A percentile compares a stretch with the other conserved stretches of the same genome.
phyloP scores from a whole-genome alignment of 805 yeast species.

The Candida ipomoeae region DNA sequence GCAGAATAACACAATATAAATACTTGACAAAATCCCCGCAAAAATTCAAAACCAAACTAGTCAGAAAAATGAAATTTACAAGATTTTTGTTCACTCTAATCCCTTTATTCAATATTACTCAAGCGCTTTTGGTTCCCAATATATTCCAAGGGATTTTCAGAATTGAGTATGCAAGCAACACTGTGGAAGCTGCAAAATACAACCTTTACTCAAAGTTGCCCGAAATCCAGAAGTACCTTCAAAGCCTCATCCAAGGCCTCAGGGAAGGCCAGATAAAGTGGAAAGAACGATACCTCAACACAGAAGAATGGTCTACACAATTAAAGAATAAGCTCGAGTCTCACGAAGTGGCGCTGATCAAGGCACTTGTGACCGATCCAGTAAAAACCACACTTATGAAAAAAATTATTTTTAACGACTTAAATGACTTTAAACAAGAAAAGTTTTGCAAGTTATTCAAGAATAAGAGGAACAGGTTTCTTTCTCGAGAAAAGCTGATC shows the following conservation, averaged over 20 bases:
- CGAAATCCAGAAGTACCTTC: not conserved
- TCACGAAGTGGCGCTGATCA: not conserved
- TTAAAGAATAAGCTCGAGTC: not conserved
- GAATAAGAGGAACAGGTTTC: not conserved
- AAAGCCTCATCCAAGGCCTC: not conserved
- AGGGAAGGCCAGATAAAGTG: not conserved
- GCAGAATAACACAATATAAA: not conserved
- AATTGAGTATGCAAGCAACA: not conserved
- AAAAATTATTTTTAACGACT: not conserved
- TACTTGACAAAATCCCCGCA: not conserved
- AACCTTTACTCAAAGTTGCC: not conserved
- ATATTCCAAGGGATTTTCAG: not conserved
- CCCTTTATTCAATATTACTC: not conserved
- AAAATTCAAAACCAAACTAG: no score
- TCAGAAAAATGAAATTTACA: not conserved
- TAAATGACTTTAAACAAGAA: not conserved
- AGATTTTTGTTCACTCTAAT: not conserved
- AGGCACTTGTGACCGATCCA: slow-evolving; percentile 1
- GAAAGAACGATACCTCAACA: not conserved
- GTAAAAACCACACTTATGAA: not conserved
- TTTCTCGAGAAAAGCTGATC: slow-evolving; percentile 6
- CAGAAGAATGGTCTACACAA: not conserved
- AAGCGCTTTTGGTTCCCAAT: not conserved
- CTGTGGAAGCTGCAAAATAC: not conserved
- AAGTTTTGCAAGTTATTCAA: slow-evolving; percentile 1